Conservation (phyloP, 345 rosid species). For the Dipteronia dyeriana region DNA sequence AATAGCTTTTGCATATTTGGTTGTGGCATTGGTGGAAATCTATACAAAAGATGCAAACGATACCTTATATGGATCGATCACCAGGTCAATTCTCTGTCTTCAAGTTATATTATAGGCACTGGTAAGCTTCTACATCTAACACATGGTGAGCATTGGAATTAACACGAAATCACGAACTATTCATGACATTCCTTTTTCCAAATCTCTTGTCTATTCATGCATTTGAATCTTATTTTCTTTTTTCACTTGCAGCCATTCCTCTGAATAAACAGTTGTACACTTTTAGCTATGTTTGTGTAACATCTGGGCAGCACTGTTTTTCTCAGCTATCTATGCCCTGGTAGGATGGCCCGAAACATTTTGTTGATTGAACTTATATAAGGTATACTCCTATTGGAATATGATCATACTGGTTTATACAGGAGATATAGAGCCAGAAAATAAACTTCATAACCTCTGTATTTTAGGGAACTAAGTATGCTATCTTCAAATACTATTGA, state of each 20-base stretch:
- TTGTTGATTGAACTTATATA: too few relatives aligned
- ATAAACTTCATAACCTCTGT: neutral
- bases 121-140: slow-evolving; percentile 70
- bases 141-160: slow-evolving; percentile 48
- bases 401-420: too few relatives aligned
- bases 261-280: slow-evolving; percentile 80
- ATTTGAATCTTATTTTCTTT: slow-evolving; percentile 8
- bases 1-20: slow-evolving; percentile 80
- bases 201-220: neutral
- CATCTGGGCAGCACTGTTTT: slow-evolving; percentile 85
- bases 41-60: slow-evolving; percentile 40
- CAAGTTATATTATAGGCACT: slow-evolving; percentile 62
- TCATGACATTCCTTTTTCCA: neutral
- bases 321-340: slow-evolving; percentile 64
- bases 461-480: neutral
- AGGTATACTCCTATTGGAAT: too few relatives aligned
- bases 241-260: slow-evolving; percentile 62
- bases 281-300: slow-evolving; percentile 78
- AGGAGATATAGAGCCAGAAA: neutral
- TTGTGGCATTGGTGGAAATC: slow-evolving; percentile 69
- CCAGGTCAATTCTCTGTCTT: slow-evolving; percentile 48
- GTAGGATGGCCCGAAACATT: slow-evolving; percentile 28
- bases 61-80: slow-evolving; percentile 27
- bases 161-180: neutral
- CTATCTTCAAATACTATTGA: neutral